phyloP scores from a whole-genome alignment of 176 grass and related monocot genomes.

The Hordeum marinum region DNA sequence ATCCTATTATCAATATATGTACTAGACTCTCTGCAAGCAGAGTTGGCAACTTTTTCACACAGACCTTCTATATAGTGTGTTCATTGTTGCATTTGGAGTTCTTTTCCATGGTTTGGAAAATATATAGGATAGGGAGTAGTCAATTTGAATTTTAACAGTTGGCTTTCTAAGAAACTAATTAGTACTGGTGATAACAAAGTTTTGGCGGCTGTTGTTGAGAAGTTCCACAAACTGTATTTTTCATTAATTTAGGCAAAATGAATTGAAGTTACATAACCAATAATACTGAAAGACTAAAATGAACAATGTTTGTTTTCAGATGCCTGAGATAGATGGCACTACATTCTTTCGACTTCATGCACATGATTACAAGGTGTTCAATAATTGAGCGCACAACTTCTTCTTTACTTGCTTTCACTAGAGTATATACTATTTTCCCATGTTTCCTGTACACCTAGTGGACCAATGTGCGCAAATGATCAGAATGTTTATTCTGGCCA shows the following conservation, averaged over 20 bases:
- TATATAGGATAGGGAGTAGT: not conserved
- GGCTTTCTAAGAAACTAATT: not conserved
- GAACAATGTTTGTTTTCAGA: not conserved
- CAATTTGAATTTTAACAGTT: not conserved
- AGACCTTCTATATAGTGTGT: not conserved
- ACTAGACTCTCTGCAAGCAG: not conserved
- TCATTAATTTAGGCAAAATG: not conserved
- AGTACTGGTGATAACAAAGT: not conserved
- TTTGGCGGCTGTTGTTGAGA: not conserved
- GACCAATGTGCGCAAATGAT: not conserved
- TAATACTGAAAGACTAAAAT: not conserved
- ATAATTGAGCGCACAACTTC: constrained; percentile 17
- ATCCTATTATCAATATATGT: not conserved
- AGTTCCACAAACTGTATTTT: not conserved
- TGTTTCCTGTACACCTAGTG: not conserved
- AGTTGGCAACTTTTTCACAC: not conserved
- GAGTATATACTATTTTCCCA: not conserved
- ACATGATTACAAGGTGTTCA: constrained; percentile 20
- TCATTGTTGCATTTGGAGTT: not conserved
- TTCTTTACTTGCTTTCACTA: constrained; percentile 21
- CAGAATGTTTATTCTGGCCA: not conserved
- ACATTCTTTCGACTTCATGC: constrained; percentile 2
- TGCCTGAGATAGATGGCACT: not conserved
- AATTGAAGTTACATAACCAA: not conserved
- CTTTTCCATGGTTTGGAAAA: not conserved